Evolutionary conservation across 805 yeast genomes (phyloP).

Genomic region (Brettanomyces sp.): DNA sequence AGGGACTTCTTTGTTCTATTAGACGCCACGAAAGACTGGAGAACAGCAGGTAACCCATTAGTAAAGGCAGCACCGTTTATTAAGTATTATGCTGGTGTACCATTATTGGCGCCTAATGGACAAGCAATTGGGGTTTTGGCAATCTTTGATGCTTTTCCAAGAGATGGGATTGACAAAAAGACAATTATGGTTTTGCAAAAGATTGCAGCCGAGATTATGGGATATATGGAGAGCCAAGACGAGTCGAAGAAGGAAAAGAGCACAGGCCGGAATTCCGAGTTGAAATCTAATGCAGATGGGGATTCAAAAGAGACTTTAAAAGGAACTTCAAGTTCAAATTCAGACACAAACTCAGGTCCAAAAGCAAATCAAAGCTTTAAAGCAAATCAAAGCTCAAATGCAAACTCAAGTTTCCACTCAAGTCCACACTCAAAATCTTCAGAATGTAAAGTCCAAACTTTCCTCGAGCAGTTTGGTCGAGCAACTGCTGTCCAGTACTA

Average conservation of each 20-base stretch:
- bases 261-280: background rate
- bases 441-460: background rate
- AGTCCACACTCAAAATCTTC: no score
- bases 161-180: slow-evolving; percentile 26
- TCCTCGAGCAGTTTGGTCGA: slow-evolving; percentile 37
- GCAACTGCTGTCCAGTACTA: slow-evolving; percentile 38
- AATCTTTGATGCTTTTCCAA: slow-evolving; percentile 42
- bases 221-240: slow-evolving; percentile 20
- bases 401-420: no score
- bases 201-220: slow-evolving; percentile 33
- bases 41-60: slow-evolving; percentile 52
- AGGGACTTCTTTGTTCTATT: slow-evolving; percentile 41
- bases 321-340: no score
- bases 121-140: slow-evolving; percentile 49
- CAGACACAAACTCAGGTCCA: no score
- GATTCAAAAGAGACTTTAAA: no score
- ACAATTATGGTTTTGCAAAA: slow-evolving; percentile 28
- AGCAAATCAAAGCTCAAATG: no score
- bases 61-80: slow-evolving; percentile 54
- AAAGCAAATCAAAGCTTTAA: no score
- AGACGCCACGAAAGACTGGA: slow-evolving; percentile 65
- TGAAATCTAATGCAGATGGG: background rate
- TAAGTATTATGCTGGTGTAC: slow-evolving; percentile 58
- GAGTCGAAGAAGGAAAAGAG: background rate
- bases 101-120: slow-evolving; percentile 32